Evolutionary conservation across 805 yeast species (phyloP).

Genomic region (Kodamaea fukazawae): DNA sequence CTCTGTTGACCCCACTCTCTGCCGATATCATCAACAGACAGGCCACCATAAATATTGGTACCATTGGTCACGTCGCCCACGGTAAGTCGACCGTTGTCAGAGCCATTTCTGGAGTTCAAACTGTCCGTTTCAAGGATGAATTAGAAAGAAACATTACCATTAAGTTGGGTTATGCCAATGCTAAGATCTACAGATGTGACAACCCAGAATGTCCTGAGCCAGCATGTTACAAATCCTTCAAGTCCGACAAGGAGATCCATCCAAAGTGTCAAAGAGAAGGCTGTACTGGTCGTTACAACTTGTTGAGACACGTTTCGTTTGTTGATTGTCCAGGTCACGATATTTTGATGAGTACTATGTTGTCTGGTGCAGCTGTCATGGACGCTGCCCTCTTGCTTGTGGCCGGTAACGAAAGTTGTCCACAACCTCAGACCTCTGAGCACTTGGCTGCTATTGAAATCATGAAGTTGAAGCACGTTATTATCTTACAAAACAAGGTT

Average conservation of each 20-base stretch:
- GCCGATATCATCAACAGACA: constrained; percentile 98
- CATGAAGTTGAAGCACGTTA: constrained; percentile 96
- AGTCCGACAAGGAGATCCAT: constrained; percentile 89
- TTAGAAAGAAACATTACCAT: constrained; percentile 98
- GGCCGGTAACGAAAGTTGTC: constrained; percentile 99
- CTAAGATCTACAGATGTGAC: constrained; percentile 93
- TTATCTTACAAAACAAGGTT: constrained; percentile 95
- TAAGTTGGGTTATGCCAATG: constrained; percentile 97
- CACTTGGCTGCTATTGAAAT: constrained; percentile 99
- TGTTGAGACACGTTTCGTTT: constrained; percentile 94
- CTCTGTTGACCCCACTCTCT: constrained; percentile 77
- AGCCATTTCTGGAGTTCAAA: constrained; percentile 97
- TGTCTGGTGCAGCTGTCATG: constrained; percentile 99
- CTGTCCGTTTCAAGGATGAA: constrained; percentile 98
- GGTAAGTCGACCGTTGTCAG: constrained; percentile 92
- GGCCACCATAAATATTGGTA: constrained; percentile 98
- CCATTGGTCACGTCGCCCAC: constrained; percentile 95
- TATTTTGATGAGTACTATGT: constrained; percentile 99
- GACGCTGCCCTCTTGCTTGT: constrained; percentile 95
- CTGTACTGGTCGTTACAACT: constrained; percentile 82
- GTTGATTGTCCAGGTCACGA: constrained; percentile 99
- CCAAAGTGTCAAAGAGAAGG: constrained; percentile 91
- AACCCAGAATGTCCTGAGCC: constrained; percentile 87
- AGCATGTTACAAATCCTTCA: constrained; percentile 90
- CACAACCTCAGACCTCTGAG: constrained; percentile 99